phyloP scores from a whole-genome alignment of 1,139 yeast genomes.

The Candida sojae region DNA sequence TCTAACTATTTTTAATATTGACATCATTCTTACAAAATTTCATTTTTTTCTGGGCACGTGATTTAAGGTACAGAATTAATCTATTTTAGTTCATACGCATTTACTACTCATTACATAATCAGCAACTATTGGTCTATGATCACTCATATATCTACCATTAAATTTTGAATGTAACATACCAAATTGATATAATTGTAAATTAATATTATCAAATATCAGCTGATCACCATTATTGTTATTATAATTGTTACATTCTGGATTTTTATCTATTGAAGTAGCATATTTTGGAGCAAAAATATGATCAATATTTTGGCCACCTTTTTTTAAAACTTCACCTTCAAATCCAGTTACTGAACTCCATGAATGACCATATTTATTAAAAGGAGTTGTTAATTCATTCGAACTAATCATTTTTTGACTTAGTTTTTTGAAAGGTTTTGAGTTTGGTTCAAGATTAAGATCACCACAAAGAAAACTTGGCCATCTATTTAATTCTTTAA shows the following conservation, averaged over 20 bases:
- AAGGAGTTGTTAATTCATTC: slow-evolving; percentile 24
- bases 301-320: slow-evolving; percentile 47
- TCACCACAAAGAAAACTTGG: slow-evolving; percentile 50
- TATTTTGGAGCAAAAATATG: slow-evolving; percentile 47
- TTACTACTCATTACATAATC: slow-evolving; percentile 25
- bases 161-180: slow-evolving; percentile 51
- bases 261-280: slow-evolving; percentile 24
- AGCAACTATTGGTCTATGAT: slow-evolving; percentile 56
- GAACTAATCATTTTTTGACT: slow-evolving; percentile 32
- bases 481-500: slow-evolving; percentile 35
- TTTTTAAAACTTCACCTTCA: slow-evolving; percentile 30
- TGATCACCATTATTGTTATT: background rate
- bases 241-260: slow-evolving; percentile 18
- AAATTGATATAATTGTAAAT: slow-evolving; percentile 29
- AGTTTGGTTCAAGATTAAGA: slow-evolving; percentile 55
- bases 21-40: background rate
- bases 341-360: slow-evolving; percentile 55
- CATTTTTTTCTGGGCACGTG: background rate
- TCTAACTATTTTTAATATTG: too few species aligned
- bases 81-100: background rate
- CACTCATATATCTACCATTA: slow-evolving; percentile 48
- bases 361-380: slow-evolving; percentile 42
- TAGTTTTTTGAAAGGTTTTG: slow-evolving; percentile 47
- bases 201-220: slow-evolving; percentile 14
- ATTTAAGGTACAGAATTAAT: background rate